Base-by-base conservation (phyloP, 192 early-diverging fungal genomes). In the Gamsiella multidivaricata region DNA sequence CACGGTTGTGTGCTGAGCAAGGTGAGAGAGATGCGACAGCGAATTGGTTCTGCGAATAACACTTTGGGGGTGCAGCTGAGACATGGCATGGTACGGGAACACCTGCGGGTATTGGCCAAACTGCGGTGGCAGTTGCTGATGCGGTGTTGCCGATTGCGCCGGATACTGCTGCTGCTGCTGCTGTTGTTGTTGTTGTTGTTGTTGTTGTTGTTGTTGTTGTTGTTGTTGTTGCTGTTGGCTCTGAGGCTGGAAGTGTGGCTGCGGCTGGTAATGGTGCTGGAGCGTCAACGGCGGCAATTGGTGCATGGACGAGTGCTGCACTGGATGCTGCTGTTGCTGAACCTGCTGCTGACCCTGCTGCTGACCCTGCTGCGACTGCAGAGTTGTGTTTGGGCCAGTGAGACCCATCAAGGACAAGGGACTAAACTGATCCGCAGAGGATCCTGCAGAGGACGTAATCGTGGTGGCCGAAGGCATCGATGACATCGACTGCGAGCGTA, bases 401-500 rank as follows among this genome's bases (percentile, higher is more conserved):
- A 67, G 29, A 37, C 57, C 50, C 42, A 78, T 23, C 61, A 64
- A 47, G 2, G 73, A 62, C 10, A 78, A 31, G 3, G 31, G 26
- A 11, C 60, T 47, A 45, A 52, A 56, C 6, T 69, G 65, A 37
- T 39, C 54, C 20, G 65, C 50, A 8, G 65, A 57, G 4, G 46
- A n/a, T n/a, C 36, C 33, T 36, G 31, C 9, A 14, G 59, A 29
- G 20, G 69, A 52, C 3, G 51, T 14, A 12, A 32, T 17, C 18
- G 20, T 61, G 14, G 69, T 41, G 11, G 37, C 41, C 14, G 60
- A 58, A 8, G 74, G 74, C 54, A 78, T 58, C 22, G 74, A 69
- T 0, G 74, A 78, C 65, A 78, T 52, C 45, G 74, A 78, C 41
- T 78, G 74, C n/a, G 74, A 78, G 37, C 74, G 59, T 31, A 64